A percentile compares a stretch with the other conserved stretches of the same genome.
Conservation (phyloP, 2,329 filamentous ascomycete genomes). For the Ophiostoma himal-ulmi region DNA sequence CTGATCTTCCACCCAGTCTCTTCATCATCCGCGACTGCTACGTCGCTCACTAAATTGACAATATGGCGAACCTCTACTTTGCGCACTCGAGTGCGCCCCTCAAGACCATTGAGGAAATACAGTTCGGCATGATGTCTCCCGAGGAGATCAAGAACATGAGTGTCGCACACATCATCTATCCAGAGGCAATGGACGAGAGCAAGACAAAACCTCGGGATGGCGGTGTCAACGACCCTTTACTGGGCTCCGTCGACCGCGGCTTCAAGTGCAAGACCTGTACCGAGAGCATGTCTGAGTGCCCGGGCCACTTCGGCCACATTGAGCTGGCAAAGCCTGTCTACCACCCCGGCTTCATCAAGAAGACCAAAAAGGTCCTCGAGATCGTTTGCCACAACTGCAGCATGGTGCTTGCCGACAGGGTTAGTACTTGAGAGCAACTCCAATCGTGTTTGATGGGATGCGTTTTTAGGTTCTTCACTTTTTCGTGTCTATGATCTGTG, state of each 20-base stretch:
- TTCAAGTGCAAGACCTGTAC: constrained; percentile 96
- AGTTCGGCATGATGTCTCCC: constrained; percentile 94
- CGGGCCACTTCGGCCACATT: constrained; percentile 97
- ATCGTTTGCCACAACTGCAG: constrained; percentile 99
- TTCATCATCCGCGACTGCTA: neutral
- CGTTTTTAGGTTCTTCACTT: constrained; percentile 41
- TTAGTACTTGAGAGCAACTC: constrained; percentile 59
- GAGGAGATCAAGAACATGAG: constrained; percentile 99
- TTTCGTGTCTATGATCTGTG: constrained; percentile 37
- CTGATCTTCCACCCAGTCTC: neutral
- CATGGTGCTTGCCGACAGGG: constrained; percentile 94
- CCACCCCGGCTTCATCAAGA: constrained; percentile 92
- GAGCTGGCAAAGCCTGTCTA: constrained; percentile 95
- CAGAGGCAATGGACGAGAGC: constrained; percentile 99
- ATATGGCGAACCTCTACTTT: constrained; percentile 89
- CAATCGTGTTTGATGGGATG: constrained; percentile 8
- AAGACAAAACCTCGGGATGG: constrained; percentile 83
- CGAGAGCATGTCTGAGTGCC: constrained; percentile 91
- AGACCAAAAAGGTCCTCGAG: constrained; percentile 98
- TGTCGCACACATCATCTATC: constrained; percentile 90
- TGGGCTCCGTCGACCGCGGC: constrained; percentile 92
- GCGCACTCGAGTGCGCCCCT: constrained; percentile 89
- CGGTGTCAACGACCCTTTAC: constrained; percentile 89
- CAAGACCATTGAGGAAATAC: constrained; percentile 97
- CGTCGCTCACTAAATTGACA: constrained; percentile 26